Evolutionary conservation across 495 filamentous ascomycete species (phyloP).

Genomic region (Melanomma pulvis-pyrius): DNA sequence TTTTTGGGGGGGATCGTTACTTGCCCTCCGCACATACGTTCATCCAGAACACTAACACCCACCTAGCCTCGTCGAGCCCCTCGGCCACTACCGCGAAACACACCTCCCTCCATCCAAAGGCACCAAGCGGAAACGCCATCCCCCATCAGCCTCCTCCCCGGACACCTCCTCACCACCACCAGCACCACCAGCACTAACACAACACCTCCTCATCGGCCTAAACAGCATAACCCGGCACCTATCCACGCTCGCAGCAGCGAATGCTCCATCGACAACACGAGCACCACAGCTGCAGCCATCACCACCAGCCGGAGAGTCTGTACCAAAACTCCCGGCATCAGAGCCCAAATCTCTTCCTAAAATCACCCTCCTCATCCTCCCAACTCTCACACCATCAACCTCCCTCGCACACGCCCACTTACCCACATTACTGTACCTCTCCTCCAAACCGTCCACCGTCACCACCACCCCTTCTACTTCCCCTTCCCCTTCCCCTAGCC

Average conservation of each 20-base stretch:
- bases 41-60: neutral
- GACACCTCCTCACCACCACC: slow-evolving; percentile 39
- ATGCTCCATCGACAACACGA: neutral
- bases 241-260: slow-evolving; percentile 46
- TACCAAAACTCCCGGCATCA: neutral
- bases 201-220: slow-evolving; percentile 61
- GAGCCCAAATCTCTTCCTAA: slow-evolving; percentile 10
- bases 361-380: slow-evolving; percentile 22
- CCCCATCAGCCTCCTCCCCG: neutral
- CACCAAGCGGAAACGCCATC: slow-evolving; percentile 47
- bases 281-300: neutral
- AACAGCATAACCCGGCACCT: slow-evolving; percentile 59
- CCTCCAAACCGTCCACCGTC: slow-evolving; percentile 53
- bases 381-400: slow-evolving; percentile 42
- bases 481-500: no score
- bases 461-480: slow-evolving; percentile 45
- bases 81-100: slow-evolving; percentile 56
- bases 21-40: neutral
- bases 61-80: slow-evolving; percentile 57
- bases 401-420: slow-evolving; percentile 61
- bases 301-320: neutral
- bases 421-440: slow-evolving; percentile 44
- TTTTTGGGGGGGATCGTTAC: neutral
- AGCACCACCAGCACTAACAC: slow-evolving; percentile 51
- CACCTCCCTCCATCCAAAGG: slow-evolving; percentile 57